Base-by-base conservation (phyloP, 2,329 filamentous ascomycete species). In the Trichoderma atroviride region DNA sequence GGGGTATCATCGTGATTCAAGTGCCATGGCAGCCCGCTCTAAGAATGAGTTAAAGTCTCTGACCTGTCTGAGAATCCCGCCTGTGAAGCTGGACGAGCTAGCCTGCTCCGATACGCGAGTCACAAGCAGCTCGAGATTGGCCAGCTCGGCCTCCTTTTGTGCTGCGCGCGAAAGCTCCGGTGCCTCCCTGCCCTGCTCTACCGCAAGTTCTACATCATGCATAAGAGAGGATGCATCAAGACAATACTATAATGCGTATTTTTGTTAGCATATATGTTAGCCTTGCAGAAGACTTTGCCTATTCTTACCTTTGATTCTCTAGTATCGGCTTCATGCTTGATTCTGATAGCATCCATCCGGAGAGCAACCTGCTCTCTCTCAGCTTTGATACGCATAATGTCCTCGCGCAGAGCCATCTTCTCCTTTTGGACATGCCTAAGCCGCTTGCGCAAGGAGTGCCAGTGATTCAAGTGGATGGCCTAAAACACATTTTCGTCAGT, bases 1-100 rank as follows among this genome's bases (percentile, higher is more conserved):
- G 61, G 40, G 59, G 69, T 70, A 68, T 79, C 75, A 79, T 76
- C 79, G 78, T 63, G 79, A 75, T 76, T 90, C 88, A 55, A 91
- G 79, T 37, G 84, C 86, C 35, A 81, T 77, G 2, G 88, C 88
- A 6, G 87, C 83, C 27, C 89, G 83, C 76, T 91, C 89, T 60
- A 91, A 79, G 72, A 91, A 88, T 37, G 83, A 83, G 72, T 91
- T 91, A 74, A 91, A 91, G 59, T 87, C 84, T 70, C 80, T 84
- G 67, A 91, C 83, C 75, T 88, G 85, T 70, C 81, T 83, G 71
- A 91, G 79, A 5, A 85, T 78, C 2, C 87, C 87, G 27, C 87
- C 87, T 0, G 81, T 80, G 10, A 81, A 79, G 63, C 84, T 82
- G 24, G 78, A 78, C 50, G 80, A 83, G 73, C 85, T 86, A 2